Evolutionary conservation across 805 yeast genomes (phyloP).

Genomic region (Priceomyces haplophilus): DNA sequence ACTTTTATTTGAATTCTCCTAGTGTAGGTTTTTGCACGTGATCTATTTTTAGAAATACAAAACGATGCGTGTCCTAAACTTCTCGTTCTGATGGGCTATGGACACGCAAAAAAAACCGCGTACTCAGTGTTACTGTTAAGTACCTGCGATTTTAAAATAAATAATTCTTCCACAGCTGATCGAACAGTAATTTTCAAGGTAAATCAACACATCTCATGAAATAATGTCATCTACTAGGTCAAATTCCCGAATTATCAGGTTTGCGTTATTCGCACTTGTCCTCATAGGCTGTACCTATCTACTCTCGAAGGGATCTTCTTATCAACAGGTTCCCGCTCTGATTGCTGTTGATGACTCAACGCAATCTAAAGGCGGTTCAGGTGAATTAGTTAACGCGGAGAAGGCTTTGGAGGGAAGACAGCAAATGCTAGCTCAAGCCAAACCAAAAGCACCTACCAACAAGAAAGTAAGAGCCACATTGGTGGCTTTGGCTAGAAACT

Average conservation of each 20-base stretch:
- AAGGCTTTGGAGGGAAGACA: not conserved
- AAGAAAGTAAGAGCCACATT: conserved; percentile 46
- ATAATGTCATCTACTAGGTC: conserved; percentile 27
- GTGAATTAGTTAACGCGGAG: not conserved
- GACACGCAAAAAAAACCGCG: conserved; percentile 3
- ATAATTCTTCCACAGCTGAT: too few relatives aligned
- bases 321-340: conserved; percentile 7
- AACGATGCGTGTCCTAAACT: not conserved
- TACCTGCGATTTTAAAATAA: too few relatives aligned
- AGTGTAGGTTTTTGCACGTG: too few relatives aligned
- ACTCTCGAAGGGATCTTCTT: conserved; percentile 35
- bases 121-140: not conserved
- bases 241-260: conserved; percentile 37
- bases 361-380: not conserved
- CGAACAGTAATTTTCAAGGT: too few relatives aligned
- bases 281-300: conserved; percentile 36
- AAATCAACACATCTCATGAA: not conserved
- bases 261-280: conserved; percentile 36
- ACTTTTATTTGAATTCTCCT: too few relatives aligned
- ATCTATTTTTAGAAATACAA: too few relatives aligned
- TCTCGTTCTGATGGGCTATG: not conserved
- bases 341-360: not conserved
- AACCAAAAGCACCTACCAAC: not conserved
- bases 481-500: conserved; percentile 73
- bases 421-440: conserved; percentile 7